Conservation (phyloP, 371 early-diverging fungal genomes). For the Capillidium rhysosporum region DNA sequence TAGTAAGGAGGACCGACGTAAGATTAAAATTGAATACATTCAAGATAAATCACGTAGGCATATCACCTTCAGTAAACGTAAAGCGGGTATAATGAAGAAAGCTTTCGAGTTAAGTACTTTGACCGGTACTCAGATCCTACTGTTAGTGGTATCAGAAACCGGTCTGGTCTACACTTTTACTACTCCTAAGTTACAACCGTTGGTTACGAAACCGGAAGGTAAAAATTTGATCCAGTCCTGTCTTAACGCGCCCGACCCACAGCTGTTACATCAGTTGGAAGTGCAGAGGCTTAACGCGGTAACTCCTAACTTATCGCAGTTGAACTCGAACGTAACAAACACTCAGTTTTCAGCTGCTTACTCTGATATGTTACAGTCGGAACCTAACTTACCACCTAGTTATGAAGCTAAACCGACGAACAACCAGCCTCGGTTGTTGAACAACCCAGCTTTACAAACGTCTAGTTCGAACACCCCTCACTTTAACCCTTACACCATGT, state of each 20-base stretch:
- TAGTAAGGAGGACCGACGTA: slow-evolving; percentile 49
- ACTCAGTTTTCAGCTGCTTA: no score
- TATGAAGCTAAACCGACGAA: no score
- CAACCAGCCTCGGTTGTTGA: no score
- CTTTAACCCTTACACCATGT: no score
- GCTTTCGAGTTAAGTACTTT: slow-evolving; percentile 91
- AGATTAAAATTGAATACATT: slow-evolving; percentile 95
- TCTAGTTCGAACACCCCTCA: no score
- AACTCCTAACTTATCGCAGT: no score
- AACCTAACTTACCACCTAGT: no score
- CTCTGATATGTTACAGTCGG: no score
- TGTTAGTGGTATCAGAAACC: slow-evolving; percentile 91
- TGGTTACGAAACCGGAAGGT: slow-evolving; percentile 85
- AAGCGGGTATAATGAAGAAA: slow-evolving; percentile 99
- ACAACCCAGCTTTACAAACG: no score
- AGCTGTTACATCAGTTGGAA: slow-evolving; percentile 8
- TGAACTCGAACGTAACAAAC: no score
- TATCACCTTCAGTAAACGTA: slow-evolving; percentile 96
- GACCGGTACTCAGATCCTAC: slow-evolving; percentile 92
- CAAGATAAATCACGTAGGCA: slow-evolving; percentile 87
- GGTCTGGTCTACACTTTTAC: slow-evolving; percentile 98
- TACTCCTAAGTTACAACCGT: slow-evolving; percentile 87
- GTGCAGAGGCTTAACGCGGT: not conserved
- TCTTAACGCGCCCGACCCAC: slow-evolving; percentile 63
- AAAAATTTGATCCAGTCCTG: slow-evolving; percentile 89